Evolutionary conservation across 257 asterid genomes (phyloP), one percentile per base, ranked within the genome.

Genomic region (Verbena officinalis): DNA sequence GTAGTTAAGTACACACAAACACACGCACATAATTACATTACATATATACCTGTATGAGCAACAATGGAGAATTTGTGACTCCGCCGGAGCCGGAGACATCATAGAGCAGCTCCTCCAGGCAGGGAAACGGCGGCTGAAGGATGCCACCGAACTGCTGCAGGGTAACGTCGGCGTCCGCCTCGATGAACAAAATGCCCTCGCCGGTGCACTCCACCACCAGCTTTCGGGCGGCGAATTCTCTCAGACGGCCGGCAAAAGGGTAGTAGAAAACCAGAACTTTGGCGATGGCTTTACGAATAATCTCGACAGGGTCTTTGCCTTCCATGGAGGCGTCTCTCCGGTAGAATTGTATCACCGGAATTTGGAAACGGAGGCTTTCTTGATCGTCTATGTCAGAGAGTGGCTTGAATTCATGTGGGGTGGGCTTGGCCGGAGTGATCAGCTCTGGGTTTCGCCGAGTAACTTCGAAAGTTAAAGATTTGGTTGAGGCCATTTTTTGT

Each of bases 11-110:
- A 27, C 33, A 27, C 33, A 27, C 33, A 2, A 27, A 27, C 33
- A 27, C 8, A 30, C 15, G 14, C 5, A 20, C 59, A n/a, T n/a
- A n/a, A n/a, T n/a, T n/a, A n/a, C n/a, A n/a, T n/a, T n/a, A n/a
- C n/a, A n/a, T n/a, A n/a, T n/a, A n/a, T n/a, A 85, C 91, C 95
- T 88, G 96, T 67, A 88, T 71, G 44, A 81, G 86, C 45, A 88
- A 24, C 60, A 88, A 44, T 8, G 91, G 91, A 45, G 72, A 77
- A 40, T 76, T 12, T 14, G 75, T 50, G 4, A 88, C 69, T 40
- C 73, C 95, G 0, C 57, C 68, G 39, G 90, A 80, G 49, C 70
- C 84, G 0, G 91, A 88, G 20, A 75, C 87, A 51, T 84, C 80
- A 59, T 34, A 81, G 15, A 86, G 81, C 17, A 86, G 83, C 62